Evolutionary conservation across 192 early-diverging fungal species (phyloP).

Genomic region (Backusella luteola): DNA sequence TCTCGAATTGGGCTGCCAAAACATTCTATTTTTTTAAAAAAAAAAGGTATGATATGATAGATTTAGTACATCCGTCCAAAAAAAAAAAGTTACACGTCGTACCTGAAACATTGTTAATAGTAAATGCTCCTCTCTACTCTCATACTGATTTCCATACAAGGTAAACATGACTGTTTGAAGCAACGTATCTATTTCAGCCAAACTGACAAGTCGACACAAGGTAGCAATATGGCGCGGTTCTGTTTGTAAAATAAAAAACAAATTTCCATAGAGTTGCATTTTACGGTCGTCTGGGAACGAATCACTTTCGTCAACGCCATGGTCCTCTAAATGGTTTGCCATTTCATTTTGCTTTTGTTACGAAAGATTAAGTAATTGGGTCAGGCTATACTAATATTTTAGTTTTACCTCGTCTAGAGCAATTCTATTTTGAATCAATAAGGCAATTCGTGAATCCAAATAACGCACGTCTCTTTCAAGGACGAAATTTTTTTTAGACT

Average conservation of each 20-base stretch:
- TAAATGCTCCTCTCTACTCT: constrained; percentile 93
- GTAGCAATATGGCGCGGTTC: constrained; percentile 90
- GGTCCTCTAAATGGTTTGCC: constrained; percentile 70
- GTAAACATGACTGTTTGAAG: constrained; percentile 97
- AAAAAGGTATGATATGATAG: not conserved
- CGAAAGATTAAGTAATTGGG: not conserved
- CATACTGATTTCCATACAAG: constrained; percentile 95
- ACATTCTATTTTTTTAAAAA: constrained; percentile 47
- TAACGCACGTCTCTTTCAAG: constrained; percentile 94
- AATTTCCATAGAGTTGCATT: constrained; percentile 85
- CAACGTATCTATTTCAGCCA: constrained; percentile 91
- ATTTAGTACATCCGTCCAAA: not conserved
- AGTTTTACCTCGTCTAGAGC: constrained; percentile 78
- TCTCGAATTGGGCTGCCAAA: constrained; percentile 89
- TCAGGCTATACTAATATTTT: not conserved
- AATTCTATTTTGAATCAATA: constrained; percentile 94
- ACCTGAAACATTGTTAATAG: constrained; percentile 96
- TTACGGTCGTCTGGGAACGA: constrained; percentile 79
- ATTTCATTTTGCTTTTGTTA: constrained; percentile 71
- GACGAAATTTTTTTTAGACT: constrained; percentile 96
- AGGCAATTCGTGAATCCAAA: constrained; percentile 88
- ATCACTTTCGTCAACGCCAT: constrained; percentile 33
- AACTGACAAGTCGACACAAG: constrained; percentile 78
- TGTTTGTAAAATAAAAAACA: constrained; percentile 91
- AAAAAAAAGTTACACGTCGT: not conserved